Evolutionary conservation across 768 basidiomycete species (phyloP), one percentile per base, ranked within the genome.

Genomic region (Termitomyces sp.): DNA sequence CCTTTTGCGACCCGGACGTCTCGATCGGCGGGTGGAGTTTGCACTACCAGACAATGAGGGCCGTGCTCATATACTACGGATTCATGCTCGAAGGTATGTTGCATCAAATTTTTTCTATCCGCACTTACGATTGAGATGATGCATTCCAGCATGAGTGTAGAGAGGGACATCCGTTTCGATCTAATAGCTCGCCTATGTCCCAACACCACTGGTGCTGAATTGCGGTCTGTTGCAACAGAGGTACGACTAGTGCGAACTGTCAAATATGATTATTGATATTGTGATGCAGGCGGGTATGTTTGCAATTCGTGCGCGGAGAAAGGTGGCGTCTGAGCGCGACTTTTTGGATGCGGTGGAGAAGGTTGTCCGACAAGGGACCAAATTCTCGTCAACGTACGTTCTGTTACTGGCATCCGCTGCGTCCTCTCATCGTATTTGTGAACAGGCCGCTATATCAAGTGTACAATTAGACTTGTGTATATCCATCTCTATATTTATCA

Each of bases 261-360:
- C 24, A 28, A 28, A 32, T 36, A n/a, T 28, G 33, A 54, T n/a
- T 18, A 58, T 45, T 53, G 44, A 50, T 36, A 7, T 44, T 38
- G 33, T 54, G 36, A 44, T 44, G n/a, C 64, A 92, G 90, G 97
- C 97, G 52, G 97, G 97, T n/a, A 98, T 99, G 97, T 99, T 96
- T 76, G 96, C 97, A 2, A 99, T 99, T 70, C 91, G 97, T 61
- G 92, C 94, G 49, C 83, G 97, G 67, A 83, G 97, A 75, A 98
- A 98, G 75, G 94, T 98, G 1, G 95, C 96, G 0, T 94, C 94
- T 6, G 97, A 99, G 72, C 89, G 94, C 58, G 97, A 99, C 75
- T 99, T 98, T 79, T 78, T 99, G 72, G 95, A 97, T 65, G 91
- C 95, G 12, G 96, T 99, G 2, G 97, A 99, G 81, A 98, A 98